These are phyloP conservation scores for Euclidium syriacum DNA, from an alignment of 345 rosid genomes.

Conservation along the genomic window DNA sequence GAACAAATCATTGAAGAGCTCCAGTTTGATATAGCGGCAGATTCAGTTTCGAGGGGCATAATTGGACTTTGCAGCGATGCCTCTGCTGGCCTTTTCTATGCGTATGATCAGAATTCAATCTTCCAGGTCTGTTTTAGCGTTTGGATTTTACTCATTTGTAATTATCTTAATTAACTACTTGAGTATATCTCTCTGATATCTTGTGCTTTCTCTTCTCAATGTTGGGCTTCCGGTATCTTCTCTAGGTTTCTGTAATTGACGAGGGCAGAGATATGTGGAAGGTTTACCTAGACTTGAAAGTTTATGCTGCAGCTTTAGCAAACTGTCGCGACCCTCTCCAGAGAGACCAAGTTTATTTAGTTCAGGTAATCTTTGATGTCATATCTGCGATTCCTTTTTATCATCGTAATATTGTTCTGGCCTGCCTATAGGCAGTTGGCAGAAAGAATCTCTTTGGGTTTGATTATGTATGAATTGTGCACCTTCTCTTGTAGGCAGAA, in stretches of 20 bases:
- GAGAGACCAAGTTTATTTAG: constrained; percentile 93
- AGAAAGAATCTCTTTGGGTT: constrained; percentile 10
- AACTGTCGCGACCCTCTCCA: constrained; percentile 87
- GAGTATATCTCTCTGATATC: not conserved
- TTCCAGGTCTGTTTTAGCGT: constrained; percentile 60
- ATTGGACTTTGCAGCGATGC: constrained; percentile 97
- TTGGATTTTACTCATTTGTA: constrained; percentile 14
- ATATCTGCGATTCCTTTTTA: constrained; percentile 1
- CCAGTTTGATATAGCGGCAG: constrained; percentile 86
- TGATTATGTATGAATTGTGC: constrained; percentile 27
- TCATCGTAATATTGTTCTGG: not conserved
- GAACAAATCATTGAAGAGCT: constrained; percentile 98
- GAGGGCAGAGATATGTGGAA: constrained; percentile 99
- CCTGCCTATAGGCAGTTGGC: constrained; percentile 1
- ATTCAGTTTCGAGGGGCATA: constrained; percentile 78
- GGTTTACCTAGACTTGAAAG: constrained; percentile 93
- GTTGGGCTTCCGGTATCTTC: constrained; percentile 21
- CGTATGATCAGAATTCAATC: constrained; percentile 90
- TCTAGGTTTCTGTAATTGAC: constrained; percentile 86
- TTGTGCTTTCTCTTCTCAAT: constrained; percentile 9
- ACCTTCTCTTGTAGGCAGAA: constrained; percentile 77
- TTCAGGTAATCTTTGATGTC: constrained; percentile 57
- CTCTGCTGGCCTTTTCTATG: constrained; percentile 95
- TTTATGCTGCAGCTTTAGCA: constrained; percentile 90
- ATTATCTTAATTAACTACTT: constrained; percentile 2